phyloP scores from a whole-genome alignment of 2,329 filamentous ascomycete species.

The Apiospora marii region DNA sequence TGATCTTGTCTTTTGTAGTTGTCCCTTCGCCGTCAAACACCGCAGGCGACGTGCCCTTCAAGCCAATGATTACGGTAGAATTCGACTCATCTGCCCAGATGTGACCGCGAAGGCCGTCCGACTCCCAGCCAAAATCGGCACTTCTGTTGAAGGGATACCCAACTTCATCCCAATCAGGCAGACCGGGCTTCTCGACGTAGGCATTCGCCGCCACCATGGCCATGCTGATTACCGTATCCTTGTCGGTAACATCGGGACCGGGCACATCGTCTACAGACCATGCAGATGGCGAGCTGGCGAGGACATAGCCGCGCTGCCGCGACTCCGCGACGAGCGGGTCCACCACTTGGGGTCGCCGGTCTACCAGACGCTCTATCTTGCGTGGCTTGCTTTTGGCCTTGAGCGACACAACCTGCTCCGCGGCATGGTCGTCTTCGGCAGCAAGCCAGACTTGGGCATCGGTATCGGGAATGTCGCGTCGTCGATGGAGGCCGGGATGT shows the following conservation, averaged over 20 bases:
- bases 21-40: constrained; percentile 97
- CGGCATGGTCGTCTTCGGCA: constrained; percentile 63
- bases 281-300: constrained; percentile 73
- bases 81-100: constrained; percentile 89
- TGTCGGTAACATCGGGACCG: constrained; percentile 85
- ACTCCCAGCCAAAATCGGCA: constrained; percentile 90
- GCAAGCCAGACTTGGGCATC: constrained; percentile 69
- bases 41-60: constrained; percentile 90
- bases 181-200: constrained; percentile 77
- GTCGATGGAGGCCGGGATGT: constrained; percentile 79
- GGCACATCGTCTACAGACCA: constrained; percentile 85
- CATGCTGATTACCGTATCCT: constrained; percentile 81
- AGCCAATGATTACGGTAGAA: constrained; percentile 85
- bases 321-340: constrained; percentile 80
- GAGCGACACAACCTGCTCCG: constrained; percentile 61
- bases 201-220: constrained; percentile 90
- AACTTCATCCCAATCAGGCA: constrained; percentile 85
- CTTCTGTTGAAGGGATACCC: constrained; percentile 83
- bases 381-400: constrained; percentile 69
- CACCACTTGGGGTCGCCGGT: constrained; percentile 78
- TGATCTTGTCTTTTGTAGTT: constrained; percentile 96
- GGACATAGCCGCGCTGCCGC: constrained; percentile 71
- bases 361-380: constrained; percentile 81
- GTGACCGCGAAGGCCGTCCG: constrained; percentile 88
- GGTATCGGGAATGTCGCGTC: constrained; percentile 70